Evolutionary conservation across 2,329 filamentous ascomycete species (phyloP), one percentile per base, ranked within the genome.

Genomic region (Helicocarpus griseus): DNA sequence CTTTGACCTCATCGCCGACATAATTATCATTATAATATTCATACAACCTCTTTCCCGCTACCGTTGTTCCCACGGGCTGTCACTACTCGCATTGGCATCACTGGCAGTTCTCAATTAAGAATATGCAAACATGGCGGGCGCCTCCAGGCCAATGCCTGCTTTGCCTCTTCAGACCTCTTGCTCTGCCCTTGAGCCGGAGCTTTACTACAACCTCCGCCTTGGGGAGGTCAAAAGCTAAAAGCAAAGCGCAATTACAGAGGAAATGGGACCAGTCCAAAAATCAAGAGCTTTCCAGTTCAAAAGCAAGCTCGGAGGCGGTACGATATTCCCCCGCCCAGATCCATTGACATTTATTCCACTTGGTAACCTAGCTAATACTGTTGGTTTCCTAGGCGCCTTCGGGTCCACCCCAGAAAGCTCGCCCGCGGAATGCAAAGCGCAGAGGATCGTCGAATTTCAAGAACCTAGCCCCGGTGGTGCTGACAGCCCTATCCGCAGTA

Each of bases 81-180:
- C 40, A 43, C 22, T 43, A 26, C 14, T 28, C 13, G 40, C 22
- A 17, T n/a, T n/a, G n/a, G n/a, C n/a, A n/a, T n/a, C n/a, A n/a
- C n/a, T n/a, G n/a, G n/a, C 14, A 17, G 17, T 28, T 17, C 35
- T 41, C 24, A 11, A 28, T 22, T 36, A 17, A 49, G 61, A 63
- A 63, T 59, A 74, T 75, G 73, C 69, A 64, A 63, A 57, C 61
- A 64, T 67, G 69, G 60, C 60, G 59, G 50, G 59, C 58, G 49
- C 63, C 56, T 59, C 61, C 63, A 58, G 65, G 62, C 45, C 60
- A 61, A 60, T 74, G 72, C 65, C 63, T 73, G 35, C 62, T 72
- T 56, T 72, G 70, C 61, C 57, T 65, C 28, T 68, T 72, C 54
- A 65, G 63, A 56, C 57, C 63, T 36, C 54, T 61, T 28, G 50